Conservation (phyloP, 2,329 filamentous ascomycete genomes). For the Fusarium sp. region DNA sequence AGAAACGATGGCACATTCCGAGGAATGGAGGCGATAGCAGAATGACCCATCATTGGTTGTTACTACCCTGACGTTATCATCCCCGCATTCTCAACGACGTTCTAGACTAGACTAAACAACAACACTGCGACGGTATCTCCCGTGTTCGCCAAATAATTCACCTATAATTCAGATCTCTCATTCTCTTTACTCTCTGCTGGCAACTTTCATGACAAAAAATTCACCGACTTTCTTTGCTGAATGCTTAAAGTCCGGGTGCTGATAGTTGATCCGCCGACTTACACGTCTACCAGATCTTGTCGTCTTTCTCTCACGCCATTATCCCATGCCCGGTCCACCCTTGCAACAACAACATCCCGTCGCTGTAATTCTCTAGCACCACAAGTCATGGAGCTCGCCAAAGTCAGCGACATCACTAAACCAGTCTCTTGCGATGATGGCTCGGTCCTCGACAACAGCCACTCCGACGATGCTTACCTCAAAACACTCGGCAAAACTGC, state of each 20-base stretch:
- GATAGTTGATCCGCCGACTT: background rate
- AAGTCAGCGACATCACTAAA: background rate
- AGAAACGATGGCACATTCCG: background rate
- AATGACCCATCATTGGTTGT: background rate
- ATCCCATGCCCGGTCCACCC: background rate
- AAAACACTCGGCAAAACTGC: constrained; percentile 18
- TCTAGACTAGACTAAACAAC: constrained; percentile 8
- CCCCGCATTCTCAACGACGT: constrained; percentile 9
- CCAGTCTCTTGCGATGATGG: constrained; percentile 1
- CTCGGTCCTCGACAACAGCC: constrained; percentile 5
- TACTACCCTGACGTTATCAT: background rate
- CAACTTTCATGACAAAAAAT: background rate
- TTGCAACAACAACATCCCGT: background rate
- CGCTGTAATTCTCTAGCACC: background rate
- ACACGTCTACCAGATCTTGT: constrained; percentile 1
- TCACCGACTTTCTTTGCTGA: background rate
- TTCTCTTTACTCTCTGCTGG: background rate
- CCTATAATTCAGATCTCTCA: background rate
- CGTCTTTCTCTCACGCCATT: background rate
- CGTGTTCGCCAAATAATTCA: background rate
- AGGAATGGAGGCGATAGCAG: constrained; percentile 1
- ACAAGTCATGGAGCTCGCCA: constrained; percentile 1
- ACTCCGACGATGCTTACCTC: constrained; percentile 14
- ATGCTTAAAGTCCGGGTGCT: background rate
- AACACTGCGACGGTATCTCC: background rate